Percentiles rank a stretch among this genome's conserved stretches.
Conservation (phyloP, 2,329 filamentous ascomycete species). For the Colletotrichum plurivorum region DNA sequence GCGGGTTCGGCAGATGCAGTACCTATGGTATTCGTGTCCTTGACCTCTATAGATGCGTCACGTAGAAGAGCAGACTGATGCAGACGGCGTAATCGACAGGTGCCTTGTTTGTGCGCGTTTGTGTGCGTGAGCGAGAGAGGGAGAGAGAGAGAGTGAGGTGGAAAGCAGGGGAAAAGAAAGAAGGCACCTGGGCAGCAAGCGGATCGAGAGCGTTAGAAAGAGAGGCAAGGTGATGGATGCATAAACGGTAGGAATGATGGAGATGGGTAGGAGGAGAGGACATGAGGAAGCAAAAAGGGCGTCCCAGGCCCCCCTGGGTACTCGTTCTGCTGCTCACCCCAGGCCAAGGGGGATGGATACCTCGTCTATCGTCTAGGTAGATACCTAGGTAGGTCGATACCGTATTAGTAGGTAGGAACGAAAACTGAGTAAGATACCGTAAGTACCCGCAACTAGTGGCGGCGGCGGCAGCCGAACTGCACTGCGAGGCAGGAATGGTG, state of each 20-base stretch:
- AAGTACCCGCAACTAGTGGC: constrained; percentile 16
- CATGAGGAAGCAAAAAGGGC: constrained; percentile 35
- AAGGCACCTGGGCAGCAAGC: constrained; percentile 3
- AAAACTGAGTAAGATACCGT: too few species aligned
- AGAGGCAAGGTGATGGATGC: constrained; percentile 33
- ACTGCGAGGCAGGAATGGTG: neutral
- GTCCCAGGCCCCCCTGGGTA: constrained; percentile 8
- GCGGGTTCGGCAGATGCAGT: constrained; percentile 4
- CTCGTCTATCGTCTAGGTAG: neutral
- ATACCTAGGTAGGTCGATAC: neutral
- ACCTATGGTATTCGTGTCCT: neutral
- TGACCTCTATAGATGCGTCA: neutral
- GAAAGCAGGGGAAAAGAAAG: constrained; percentile 9
- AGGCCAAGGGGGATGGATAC: constrained; percentile 1
- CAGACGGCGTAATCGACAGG: neutral
- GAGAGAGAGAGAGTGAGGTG: constrained; percentile 2
- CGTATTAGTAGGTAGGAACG: too few species aligned
- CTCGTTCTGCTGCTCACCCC: neutral
- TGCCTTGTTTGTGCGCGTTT: neutral
- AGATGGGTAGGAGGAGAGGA: constrained; percentile 33
- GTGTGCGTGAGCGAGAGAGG: constrained; percentile 5
- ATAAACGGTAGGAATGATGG: constrained; percentile 31
- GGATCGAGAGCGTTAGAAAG: constrained; percentile 13
- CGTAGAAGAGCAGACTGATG: neutral
- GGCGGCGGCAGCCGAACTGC: constrained; percentile 14